phyloP scores from a whole-genome alignment of 352 stramenopile genomes.

The Phytophthora sp. region DNA sequence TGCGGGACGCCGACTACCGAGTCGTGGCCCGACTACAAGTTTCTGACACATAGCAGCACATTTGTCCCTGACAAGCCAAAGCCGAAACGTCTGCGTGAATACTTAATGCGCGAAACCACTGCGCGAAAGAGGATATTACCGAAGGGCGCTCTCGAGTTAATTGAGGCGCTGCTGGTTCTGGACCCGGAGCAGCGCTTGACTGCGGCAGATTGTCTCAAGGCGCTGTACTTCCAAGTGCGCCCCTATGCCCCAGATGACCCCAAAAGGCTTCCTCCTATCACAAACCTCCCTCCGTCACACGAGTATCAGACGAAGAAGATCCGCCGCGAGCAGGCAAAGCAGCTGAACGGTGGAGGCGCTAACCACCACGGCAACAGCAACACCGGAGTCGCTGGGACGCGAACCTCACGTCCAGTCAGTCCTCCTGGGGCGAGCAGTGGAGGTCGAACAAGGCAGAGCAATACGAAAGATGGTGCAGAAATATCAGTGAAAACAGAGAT shows the following conservation, averaged over 20 bases:
- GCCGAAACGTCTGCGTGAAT: conserved; percentile 66
- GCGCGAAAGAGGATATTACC: conserved; percentile 81
- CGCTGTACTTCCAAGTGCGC: conserved; percentile 93
- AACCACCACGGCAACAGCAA: conserved; percentile 49
- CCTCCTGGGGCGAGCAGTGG: conserved; percentile 26
- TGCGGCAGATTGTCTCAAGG: conserved; percentile 90
- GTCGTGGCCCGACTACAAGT: conserved; percentile 89
- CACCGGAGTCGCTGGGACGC: conserved; percentile 26
- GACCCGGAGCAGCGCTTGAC: conserved; percentile 95
- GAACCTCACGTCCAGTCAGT: conserved; percentile 30
- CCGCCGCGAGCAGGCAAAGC: conserved; percentile 82
- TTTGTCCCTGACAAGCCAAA: conserved; percentile 86
- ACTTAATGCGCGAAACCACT: conserved; percentile 76
- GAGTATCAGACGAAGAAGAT: conserved; percentile 93
- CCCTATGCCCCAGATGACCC: conserved; percentile 72
- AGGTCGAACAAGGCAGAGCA: conserved; percentile 23
- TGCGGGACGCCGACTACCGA: conserved; percentile 85
- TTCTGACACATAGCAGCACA: conserved; percentile 78
- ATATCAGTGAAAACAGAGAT: conserved; percentile 38
- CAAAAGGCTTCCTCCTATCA: conserved; percentile 66
- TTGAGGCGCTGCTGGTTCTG: conserved; percentile 94
- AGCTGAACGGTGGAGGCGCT: conserved; percentile 52
- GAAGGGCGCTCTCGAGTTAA: conserved; percentile 90
- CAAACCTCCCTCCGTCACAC: conserved; percentile 81
- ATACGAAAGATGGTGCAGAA: conserved; percentile 26